Conservation (phyloP, 2,329 filamentous ascomycete species). For the Penicillium sumatraense region DNA sequence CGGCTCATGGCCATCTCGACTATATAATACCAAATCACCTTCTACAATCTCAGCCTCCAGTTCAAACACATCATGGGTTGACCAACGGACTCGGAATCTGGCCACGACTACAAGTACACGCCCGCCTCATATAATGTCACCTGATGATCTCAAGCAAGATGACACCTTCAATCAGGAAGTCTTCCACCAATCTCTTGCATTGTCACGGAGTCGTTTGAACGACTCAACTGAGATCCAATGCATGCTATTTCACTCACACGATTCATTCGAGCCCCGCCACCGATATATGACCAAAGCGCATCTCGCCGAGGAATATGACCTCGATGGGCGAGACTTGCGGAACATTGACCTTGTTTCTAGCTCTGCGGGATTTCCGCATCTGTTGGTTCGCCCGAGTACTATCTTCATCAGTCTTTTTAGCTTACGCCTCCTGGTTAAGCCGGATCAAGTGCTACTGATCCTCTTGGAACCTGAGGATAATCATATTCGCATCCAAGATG, state of each 20-base stretch:
- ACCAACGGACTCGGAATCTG: not conserved
- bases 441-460: slow-evolving; percentile 36
- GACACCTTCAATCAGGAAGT: slow-evolving; percentile 14
- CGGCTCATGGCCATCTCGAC: not conserved
- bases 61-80: not conserved
- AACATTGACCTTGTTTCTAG: slow-evolving; percentile 39
- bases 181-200: slow-evolving; percentile 10
- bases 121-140: not conserved
- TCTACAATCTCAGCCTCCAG: too few relatives aligned
- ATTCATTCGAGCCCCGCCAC: slow-evolving; percentile 1
- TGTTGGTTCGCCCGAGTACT: slow-evolving; percentile 37
- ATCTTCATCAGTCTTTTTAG: slow-evolving; percentile 43
- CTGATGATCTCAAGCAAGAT: not conserved
- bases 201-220: slow-evolving; percentile 19
- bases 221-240: slow-evolving; percentile 15
- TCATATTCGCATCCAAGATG: slow-evolving; percentile 21
- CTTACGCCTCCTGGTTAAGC: slow-evolving; percentile 40
- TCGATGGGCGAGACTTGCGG: slow-evolving; percentile 37
- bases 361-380: slow-evolving; percentile 39
- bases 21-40: too few relatives aligned
- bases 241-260: slow-evolving; percentile 7
- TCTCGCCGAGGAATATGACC: slow-evolving; percentile 23
- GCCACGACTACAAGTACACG: not conserved
- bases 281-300: slow-evolving; percentile 20
- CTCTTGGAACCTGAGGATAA: slow-evolving; percentile 20